phyloP scores from a whole-genome alignment of 768 basidiomycete genomes.

The Mycena rosella region DNA sequence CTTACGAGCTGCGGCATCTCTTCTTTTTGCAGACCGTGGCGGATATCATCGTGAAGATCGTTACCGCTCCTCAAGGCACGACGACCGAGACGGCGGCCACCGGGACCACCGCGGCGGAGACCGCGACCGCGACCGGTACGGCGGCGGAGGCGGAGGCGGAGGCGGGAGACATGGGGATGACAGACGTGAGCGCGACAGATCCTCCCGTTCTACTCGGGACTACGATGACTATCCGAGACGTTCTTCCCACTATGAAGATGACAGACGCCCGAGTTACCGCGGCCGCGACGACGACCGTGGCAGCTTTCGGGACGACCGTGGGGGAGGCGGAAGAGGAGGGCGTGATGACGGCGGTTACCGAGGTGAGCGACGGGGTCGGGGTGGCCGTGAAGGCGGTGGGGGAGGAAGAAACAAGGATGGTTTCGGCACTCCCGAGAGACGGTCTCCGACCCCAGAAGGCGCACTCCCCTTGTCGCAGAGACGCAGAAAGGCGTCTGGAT shows the following conservation, averaged over 20 bases:
- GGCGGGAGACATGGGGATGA: constrained; percentile 61
- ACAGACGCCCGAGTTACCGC: constrained; percentile 62
- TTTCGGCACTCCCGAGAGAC: constrained; percentile 79
- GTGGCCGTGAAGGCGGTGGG: constrained; percentile 45
- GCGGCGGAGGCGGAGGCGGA: constrained; percentile 45
- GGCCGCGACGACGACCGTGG: constrained; percentile 56
- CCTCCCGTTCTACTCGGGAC: constrained; percentile 58
- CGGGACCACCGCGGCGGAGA: constrained; percentile 65
- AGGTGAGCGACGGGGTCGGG: constrained; percentile 54
- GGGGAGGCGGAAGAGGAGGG: constrained; percentile 41
- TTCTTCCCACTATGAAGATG: constrained; percentile 59
- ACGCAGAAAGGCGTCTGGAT: constrained; percentile 90
- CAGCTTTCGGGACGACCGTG: constrained; percentile 34
- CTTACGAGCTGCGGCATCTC: constrained; percentile 64
- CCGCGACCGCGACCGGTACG: constrained; percentile 48
- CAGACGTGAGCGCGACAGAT: constrained; percentile 65
- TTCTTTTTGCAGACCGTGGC: constrained; percentile 63
- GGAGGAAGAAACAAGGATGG: constrained; percentile 66
- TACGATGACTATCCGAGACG: constrained; percentile 60
- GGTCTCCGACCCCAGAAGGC: constrained; percentile 93
- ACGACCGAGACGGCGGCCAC: constrained; percentile 67
- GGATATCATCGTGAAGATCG: constrained; percentile 76
- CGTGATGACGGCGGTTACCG: constrained; percentile 54
- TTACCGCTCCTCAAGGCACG: constrained; percentile 76
- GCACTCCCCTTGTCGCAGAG: constrained; percentile 86